Evolutionary conservation across 805 yeast species (phyloP).

Genomic region (Ogataea ganodermae): DNA sequence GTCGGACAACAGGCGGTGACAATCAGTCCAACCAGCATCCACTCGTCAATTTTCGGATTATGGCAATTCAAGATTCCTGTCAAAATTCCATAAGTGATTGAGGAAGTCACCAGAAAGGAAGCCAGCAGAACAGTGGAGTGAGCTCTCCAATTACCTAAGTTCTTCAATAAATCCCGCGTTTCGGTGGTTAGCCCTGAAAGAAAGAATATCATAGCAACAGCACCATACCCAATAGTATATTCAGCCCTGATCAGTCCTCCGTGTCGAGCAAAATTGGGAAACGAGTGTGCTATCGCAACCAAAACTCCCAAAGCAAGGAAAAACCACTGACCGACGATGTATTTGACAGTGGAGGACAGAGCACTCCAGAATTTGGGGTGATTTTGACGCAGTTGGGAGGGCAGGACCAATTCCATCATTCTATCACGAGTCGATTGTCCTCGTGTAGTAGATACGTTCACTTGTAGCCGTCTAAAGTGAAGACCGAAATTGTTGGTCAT

Average conservation of each 20-base stretch:
- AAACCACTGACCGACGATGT: constrained; percentile 59
- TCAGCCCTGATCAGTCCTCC: constrained; percentile 71
- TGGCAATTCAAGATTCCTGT: constrained; percentile 65
- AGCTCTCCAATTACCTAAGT: constrained; percentile 71
- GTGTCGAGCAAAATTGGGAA: constrained; percentile 73
- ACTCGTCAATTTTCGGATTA: constrained; percentile 56
- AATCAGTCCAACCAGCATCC: constrained; percentile 74
- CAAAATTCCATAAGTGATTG: constrained; percentile 42
- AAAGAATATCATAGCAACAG: constrained; percentile 71
- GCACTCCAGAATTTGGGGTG: too few species aligned
- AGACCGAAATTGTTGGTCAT: too few species aligned
- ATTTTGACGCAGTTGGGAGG: too few species aligned
- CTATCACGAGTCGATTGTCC: too few species aligned
- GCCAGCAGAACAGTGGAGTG: constrained; percentile 61
- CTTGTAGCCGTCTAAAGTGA: too few species aligned
- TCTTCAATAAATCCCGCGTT: constrained; percentile 53
- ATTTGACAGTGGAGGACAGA: too few species aligned
- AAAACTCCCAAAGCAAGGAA: constrained; percentile 66
- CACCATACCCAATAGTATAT: constrained; percentile 73
- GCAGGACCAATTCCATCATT: too few species aligned
- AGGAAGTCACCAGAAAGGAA: constrained; percentile 37
- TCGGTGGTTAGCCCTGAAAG: constrained; percentile 71
- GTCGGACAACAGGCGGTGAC: constrained; percentile 84
- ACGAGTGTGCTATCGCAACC: constrained; percentile 66
- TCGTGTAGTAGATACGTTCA: too few species aligned